These are phyloP conservation scores for Rhinocladiella similis DNA, from an alignment of 2,329 filamentous ascomycete genomes.

Conservation along the genomic window DNA sequence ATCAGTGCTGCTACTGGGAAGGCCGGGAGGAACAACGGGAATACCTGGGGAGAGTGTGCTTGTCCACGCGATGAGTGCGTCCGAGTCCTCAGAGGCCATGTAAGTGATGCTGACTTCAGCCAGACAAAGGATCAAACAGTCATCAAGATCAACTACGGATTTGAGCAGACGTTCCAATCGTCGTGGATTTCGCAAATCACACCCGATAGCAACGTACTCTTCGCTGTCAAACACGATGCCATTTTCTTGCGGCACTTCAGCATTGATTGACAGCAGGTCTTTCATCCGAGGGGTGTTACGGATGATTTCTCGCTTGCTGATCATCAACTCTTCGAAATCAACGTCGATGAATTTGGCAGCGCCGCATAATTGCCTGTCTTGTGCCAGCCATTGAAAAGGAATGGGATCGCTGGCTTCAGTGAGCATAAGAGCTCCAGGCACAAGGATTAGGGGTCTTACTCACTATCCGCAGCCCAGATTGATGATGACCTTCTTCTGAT, in stretches of 20 bases:
- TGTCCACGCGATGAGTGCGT: slow-evolving; percentile 78
- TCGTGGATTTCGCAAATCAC: slow-evolving; percentile 60
- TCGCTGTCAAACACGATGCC: slow-evolving; percentile 25
- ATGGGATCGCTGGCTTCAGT: slow-evolving; percentile 69
- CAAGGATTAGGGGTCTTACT: slow-evolving; percentile 20
- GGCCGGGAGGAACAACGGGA: slow-evolving; percentile 19
- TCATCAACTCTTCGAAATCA: slow-evolving; percentile 30
- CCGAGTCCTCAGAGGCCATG: slow-evolving; percentile 73
- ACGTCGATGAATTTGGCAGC: slow-evolving; percentile 29
- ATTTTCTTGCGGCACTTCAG: slow-evolving; percentile 2
- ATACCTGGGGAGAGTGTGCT: slow-evolving; percentile 66
- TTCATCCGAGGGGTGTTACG: slow-evolving; percentile 27
- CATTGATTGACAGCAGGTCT: slow-evolving; percentile 20
- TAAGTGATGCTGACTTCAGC: slow-evolving; percentile 92
- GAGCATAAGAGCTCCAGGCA: not conserved
- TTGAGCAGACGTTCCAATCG: slow-evolving; percentile 62
- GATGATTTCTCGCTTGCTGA: slow-evolving; percentile 29
- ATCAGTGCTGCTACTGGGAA: slow-evolving; percentile 6
- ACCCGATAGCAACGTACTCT: slow-evolving; percentile 29
- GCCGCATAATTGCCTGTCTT: slow-evolving; percentile 54
- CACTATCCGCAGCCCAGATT: slow-evolving; percentile 31
- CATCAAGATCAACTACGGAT: slow-evolving; percentile 56
- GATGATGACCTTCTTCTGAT: slow-evolving; percentile 28
- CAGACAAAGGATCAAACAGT: slow-evolving; percentile 71
- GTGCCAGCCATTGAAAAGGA: slow-evolving; percentile 76